A percentile compares a stretch with the other conserved stretches of the same genome.
phyloP scores from a whole-genome alignment of 192 early-diverging fungal genomes.

The Coemansia asiatica region DNA sequence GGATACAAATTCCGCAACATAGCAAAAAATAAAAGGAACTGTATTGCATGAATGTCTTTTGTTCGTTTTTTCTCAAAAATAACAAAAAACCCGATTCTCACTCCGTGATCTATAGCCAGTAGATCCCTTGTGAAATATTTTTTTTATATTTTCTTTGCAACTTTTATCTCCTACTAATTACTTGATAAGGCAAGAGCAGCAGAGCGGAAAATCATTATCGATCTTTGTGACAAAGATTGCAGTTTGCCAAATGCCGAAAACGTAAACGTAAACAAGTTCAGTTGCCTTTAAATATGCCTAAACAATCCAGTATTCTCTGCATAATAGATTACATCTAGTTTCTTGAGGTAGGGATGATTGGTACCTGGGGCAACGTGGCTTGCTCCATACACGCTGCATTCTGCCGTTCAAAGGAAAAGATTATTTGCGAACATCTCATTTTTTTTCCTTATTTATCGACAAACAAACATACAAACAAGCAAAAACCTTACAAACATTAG shows the following conservation, averaged over 20 bases:
- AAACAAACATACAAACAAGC: not conserved
- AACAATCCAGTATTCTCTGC: not conserved
- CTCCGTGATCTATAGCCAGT: not conserved
- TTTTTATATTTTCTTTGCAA: too few species aligned
- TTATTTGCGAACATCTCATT: not conserved
- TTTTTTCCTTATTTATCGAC: not conserved
- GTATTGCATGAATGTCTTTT: too few species aligned
- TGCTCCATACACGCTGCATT: slow-evolving; percentile 4
- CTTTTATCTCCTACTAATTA: too few species aligned
- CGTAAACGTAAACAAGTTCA: not conserved
- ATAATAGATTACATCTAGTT: not conserved
- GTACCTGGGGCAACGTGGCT: slow-evolving; percentile 1
- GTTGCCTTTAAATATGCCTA: not conserved
- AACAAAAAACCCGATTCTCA: not conserved
- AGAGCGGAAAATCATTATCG: not conserved
- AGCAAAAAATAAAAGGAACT: too few species aligned
- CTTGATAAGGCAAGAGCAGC: not conserved
- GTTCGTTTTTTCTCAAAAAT: not conserved
- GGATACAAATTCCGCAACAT: too few species aligned
- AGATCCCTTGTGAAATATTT: slow-evolving; percentile 5
- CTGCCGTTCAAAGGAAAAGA: slow-evolving; percentile 3
- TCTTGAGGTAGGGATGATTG: slow-evolving; percentile 3
- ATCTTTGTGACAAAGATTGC: not conserved
- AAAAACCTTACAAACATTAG: not conserved
- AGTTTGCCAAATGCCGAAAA: not conserved